These are phyloP conservation scores for Solanum phureja DNA, from an alignment of 257 asterid genomes.

Conservation along the genomic window DNA sequence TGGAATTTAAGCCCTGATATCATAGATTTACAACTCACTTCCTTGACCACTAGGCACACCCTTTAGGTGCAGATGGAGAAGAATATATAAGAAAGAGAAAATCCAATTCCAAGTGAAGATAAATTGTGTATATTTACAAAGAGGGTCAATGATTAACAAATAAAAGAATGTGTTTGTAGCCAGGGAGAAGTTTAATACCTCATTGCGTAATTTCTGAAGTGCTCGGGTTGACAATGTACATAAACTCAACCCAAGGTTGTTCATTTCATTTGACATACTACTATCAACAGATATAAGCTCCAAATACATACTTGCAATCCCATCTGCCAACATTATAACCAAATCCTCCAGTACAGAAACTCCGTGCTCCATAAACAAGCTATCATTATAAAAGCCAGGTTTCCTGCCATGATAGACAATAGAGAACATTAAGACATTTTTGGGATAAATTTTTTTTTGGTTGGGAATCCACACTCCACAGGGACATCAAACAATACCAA, in stretches of 20 bases:
- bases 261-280: slow-evolving; percentile 41
- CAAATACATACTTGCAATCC: slow-evolving; percentile 84
- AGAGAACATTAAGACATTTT: not conserved
- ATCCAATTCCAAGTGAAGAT: not conserved
- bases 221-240: slow-evolving; percentile 41
- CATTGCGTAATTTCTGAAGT: slow-evolving; percentile 45
- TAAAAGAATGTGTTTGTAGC: not conserved
- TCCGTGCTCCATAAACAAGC: slow-evolving; percentile 63
- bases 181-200: slow-evolving; percentile 12
- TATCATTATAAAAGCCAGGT: slow-evolving; percentile 44
- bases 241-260: slow-evolving; percentile 25
- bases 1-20: not conserved
- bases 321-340: slow-evolving; percentile 80
- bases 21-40: not conserved
- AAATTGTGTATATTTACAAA: not conserved
- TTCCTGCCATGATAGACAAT: slow-evolving; percentile 30
- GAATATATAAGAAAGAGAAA: not conserved
- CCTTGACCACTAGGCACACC: not conserved
- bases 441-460: not conserved
- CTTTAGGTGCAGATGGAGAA: not conserved
- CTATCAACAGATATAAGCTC: slow-evolving; percentile 96
- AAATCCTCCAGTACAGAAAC: slow-evolving; percentile 77
- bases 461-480: not conserved
- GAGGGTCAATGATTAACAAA: not conserved
- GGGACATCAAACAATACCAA: not conserved